Conservation (phyloP, 768 basidiomycete genomes). For the Mycena galericulata region DNA sequence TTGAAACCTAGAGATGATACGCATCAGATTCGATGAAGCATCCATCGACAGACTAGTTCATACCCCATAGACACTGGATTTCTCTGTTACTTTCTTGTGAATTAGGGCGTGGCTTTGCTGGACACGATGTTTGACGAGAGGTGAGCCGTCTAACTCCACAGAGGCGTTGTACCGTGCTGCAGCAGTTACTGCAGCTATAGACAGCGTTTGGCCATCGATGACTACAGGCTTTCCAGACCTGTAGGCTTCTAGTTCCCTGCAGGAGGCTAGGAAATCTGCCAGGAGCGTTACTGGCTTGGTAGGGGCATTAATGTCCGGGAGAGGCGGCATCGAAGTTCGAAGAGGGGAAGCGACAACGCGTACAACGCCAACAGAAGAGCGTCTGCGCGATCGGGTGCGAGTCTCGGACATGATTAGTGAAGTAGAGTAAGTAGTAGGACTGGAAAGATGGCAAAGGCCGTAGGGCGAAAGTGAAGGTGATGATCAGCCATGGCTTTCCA, state of each 20-base stretch:
- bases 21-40: neutral
- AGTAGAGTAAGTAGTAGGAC: conserved; percentile 13
- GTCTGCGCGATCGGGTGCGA: conserved; percentile 30
- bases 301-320: conserved; percentile 34
- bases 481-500: conserved; percentile 13
- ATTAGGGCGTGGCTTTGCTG: conserved; percentile 74
- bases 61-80: conserved; percentile 85
- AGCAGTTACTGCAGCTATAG: conserved; percentile 84
- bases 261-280: conserved; percentile 66
- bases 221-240: conserved; percentile 74
- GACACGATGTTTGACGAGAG: conserved; percentile 62
- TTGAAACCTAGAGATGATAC: conserved; percentile 74
- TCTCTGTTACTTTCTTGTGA: conserved; percentile 71
- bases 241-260: conserved; percentile 72
- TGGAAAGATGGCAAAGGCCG: neutral
- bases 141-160: conserved; percentile 63
- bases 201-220: conserved; percentile 77
- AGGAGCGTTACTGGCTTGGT: conserved; percentile 54
- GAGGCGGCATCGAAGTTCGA: conserved; percentile 33
- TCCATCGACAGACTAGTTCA: conserved; percentile 61
- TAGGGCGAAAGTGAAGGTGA: conserved; percentile 1
- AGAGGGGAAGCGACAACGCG: conserved; percentile 32
- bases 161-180: conserved; percentile 71
- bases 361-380: conserved; percentile 26
- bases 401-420: conserved; percentile 33